These are phyloP conservation scores for Penicillium simplicissimum DNA, from an alignment of 495 filamentous ascomycete species.

Conservation along the genomic window DNA sequence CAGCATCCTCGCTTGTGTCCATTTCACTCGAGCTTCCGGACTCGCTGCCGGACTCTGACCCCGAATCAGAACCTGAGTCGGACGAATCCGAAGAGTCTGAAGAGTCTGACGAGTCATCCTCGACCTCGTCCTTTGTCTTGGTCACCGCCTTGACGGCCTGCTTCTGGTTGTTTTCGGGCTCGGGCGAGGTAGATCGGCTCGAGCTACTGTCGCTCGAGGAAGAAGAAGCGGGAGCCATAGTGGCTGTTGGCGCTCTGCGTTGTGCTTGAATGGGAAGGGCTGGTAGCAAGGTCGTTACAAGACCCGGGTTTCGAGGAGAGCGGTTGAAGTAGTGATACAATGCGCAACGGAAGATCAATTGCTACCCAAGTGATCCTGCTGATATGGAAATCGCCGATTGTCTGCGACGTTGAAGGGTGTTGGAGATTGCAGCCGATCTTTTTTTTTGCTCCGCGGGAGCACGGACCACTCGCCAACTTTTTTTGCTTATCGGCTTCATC, in stretches of 20 bases:
- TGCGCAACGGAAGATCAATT: not conserved
- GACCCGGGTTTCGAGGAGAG: not conserved
- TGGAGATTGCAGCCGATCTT: constrained; percentile 33
- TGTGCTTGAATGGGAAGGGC: not conserved
- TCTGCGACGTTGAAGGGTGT: constrained; percentile 19
- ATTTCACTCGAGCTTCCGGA: constrained; percentile 37
- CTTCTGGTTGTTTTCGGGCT: constrained; percentile 28
- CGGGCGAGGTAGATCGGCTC: constrained; percentile 36
- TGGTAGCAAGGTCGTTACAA: not conserved
- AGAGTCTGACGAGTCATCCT: constrained; percentile 4
- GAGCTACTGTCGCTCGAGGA: constrained; percentile 35
- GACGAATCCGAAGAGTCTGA: constrained; percentile 28
- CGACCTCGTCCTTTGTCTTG: constrained; percentile 27
- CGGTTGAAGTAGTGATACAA: not conserved
- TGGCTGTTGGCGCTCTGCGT: constrained; percentile 9
- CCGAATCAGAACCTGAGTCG: constrained; percentile 25
- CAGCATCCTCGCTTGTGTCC: constrained; percentile 31
- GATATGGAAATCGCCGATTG: constrained; percentile 7
- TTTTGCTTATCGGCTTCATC: constrained; percentile 34
- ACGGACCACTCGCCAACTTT: constrained; percentile 45
- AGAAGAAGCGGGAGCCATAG: constrained; percentile 33
- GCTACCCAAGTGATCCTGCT: not conserved
- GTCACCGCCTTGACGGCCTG: constrained; percentile 33
- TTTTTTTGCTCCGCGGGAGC: constrained; percentile 50
- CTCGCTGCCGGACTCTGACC: constrained; percentile 33